phyloP scores from a whole-genome alignment of 2,329 filamentous ascomycete genomes.

The Pseudocercospora musae region DNA sequence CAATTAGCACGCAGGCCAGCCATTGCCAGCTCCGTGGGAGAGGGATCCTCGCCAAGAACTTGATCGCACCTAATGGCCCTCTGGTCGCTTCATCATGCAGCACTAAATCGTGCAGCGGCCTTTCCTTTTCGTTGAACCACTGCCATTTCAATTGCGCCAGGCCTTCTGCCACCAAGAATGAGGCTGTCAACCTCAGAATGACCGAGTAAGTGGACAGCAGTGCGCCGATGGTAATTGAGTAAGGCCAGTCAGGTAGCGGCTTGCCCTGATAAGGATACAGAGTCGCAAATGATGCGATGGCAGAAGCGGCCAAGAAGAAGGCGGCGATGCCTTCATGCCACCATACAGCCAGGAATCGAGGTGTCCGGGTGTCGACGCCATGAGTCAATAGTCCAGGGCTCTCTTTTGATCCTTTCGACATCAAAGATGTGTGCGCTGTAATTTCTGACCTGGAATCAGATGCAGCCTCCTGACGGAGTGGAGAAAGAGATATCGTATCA shows the following conservation, averaged over 20 bases:
- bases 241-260: not conserved
- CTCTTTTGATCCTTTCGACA: not conserved
- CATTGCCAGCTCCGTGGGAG: constrained; percentile 12
- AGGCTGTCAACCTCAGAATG: constrained; percentile 6
- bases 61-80: constrained; percentile 7
- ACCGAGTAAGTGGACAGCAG: constrained; percentile 4
- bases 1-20: constrained; percentile 10
- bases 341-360: not conserved
- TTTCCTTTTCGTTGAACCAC: constrained; percentile 7
- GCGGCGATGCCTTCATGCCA: not conserved
- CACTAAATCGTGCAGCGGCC: constrained; percentile 11
- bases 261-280: not conserved
- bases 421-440: not conserved
- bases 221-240: not conserved
- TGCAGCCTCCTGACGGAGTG: not conserved
- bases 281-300: not conserved
- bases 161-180: constrained; percentile 9
- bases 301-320: not conserved
- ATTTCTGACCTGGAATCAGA: not conserved
- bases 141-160: constrained; percentile 14
- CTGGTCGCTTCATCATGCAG: constrained; percentile 12
- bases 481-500: not conserved
- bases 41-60: constrained; percentile 4
- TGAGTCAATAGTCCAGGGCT: not conserved
- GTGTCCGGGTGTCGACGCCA: not conserved